Conservation (phyloP, 805 yeast genomes). For the Monosporozyma unispora region DNA sequence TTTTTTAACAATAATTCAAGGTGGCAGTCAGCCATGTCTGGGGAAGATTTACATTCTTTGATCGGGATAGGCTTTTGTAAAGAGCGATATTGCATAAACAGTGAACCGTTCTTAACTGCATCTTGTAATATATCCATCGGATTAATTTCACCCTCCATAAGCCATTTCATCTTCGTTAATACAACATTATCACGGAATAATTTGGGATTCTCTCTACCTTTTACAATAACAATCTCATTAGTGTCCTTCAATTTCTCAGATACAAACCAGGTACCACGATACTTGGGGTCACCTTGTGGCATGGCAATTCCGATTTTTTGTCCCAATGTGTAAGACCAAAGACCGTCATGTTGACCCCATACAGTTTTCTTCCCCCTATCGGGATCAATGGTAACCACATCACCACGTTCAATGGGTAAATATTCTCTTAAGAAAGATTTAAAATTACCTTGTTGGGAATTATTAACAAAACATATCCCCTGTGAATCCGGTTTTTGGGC, state of each 20-base stretch:
- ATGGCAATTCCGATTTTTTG: slow-evolving; percentile 62
- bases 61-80: slow-evolving; percentile 51
- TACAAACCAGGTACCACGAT: slow-evolving; percentile 80
- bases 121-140: neutral
- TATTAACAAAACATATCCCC: slow-evolving; percentile 83
- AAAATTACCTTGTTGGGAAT: slow-evolving; percentile 53
- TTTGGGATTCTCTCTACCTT: slow-evolving; percentile 51
- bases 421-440: slow-evolving; percentile 67
- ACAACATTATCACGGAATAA: slow-evolving; percentile 40
- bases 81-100: slow-evolving; percentile 63
- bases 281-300: slow-evolving; percentile 81
- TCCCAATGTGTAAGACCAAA: slow-evolving; percentile 95
- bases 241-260: slow-evolving; percentile 53
- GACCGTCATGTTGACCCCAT: slow-evolving; percentile 78
- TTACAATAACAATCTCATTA: slow-evolving; percentile 74
- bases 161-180: neutral
- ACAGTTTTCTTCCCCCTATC: slow-evolving; percentile 51
- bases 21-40: neutral
- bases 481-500: slow-evolving; percentile 87
- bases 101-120: slow-evolving; percentile 5
- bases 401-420: slow-evolving; percentile 64
- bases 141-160: neutral
- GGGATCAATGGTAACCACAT: slow-evolving; percentile 43
- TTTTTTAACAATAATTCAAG: slow-evolving; percentile 33
- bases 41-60: slow-evolving; percentile 7